A percentile compares a stretch with the other conserved stretches of the same genome.
Evolutionary conservation across 208 protist species (phyloP).

Genomic region (Trichomonas tenax): DNA sequence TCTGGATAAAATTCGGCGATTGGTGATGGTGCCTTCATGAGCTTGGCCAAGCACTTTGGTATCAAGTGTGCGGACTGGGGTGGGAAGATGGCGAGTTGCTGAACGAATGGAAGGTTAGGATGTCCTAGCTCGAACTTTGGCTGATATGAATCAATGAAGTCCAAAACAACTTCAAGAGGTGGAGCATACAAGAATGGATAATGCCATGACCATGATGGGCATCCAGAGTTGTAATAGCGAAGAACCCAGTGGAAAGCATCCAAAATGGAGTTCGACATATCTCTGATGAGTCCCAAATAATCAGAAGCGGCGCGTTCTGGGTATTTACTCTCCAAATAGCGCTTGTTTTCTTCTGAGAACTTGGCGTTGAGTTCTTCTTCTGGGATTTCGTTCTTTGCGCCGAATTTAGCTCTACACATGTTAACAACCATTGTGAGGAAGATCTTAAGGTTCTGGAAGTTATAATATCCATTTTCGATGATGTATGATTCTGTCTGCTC

Average conservation of each 20-base stretch:
- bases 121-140: background rate
- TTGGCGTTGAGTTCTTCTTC: background rate
- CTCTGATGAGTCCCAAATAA: background rate
- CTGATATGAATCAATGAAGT: background rate
- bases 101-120: background rate
- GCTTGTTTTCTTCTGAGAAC: background rate
- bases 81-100: background rate
- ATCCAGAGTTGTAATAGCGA: constrained; percentile 92
- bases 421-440: background rate
- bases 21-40: background rate
- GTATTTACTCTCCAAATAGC: background rate
- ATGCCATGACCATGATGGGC: constrained; percentile 79
- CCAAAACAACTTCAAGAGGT: constrained; percentile 60
- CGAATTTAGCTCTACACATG: background rate
- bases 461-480: background rate
- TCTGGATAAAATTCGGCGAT: background rate
- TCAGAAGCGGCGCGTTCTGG: background rate
- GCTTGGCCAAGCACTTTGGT: background rate
- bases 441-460: background rate
- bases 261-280: constrained; percentile 54
- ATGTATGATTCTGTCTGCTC: background rate
- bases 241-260: constrained; percentile 92
- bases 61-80: background rate
- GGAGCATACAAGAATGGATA: constrained; percentile 98
- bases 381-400: background rate